phyloP scores from a whole-genome alignment of 2,329 filamentous ascomycete species.

The Verticillium longisporum region DNA sequence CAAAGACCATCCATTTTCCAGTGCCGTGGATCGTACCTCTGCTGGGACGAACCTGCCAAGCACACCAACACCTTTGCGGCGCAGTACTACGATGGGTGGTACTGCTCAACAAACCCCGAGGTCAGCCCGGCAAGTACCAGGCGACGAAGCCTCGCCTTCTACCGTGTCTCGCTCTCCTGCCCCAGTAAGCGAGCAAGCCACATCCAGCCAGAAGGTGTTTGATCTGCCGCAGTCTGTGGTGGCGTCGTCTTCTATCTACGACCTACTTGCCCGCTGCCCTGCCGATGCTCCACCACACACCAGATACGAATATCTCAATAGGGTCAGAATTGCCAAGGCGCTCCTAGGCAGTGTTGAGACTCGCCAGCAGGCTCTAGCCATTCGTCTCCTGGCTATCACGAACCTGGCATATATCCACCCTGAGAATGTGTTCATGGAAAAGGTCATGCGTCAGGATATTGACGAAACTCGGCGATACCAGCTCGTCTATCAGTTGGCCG shows the following conservation, averaged over 20 bases:
- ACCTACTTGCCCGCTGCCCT: conserved; percentile 49
- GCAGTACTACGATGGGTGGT: conserved; percentile 52
- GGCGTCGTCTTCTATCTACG: conserved; percentile 43
- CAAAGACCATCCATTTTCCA: conserved; percentile 1
- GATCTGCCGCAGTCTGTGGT: conserved; percentile 57
- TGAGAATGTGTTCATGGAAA: conserved; percentile 78
- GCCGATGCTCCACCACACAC: conserved; percentile 63
- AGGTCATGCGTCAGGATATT: conserved; percentile 77
- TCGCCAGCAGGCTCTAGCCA: conserved; percentile 69
- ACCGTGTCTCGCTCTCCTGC: conserved; percentile 35
- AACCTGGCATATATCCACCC: conserved; percentile 87
- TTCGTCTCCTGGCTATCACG: conserved; percentile 78
- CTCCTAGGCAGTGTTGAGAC: conserved; percentile 58
- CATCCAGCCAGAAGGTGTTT: conserved; percentile 48
- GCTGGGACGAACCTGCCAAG: conserved; percentile 42
- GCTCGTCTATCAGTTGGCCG: conserved; percentile 84
- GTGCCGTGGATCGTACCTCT: conserved; percentile 4
- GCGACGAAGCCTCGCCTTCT: conserved; percentile 40
- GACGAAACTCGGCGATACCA: conserved; percentile 88
- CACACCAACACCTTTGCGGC: conserved; percentile 70
- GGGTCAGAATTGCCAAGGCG: conserved; percentile 76
- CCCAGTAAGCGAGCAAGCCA: conserved; percentile 23
- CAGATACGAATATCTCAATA: conserved; percentile 80
- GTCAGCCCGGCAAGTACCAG: conserved; percentile 19
- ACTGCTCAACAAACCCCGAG: conserved; percentile 34